Conservation (phyloP, 768 basidiomycete genomes). For the Tylopilus balloui region DNA sequence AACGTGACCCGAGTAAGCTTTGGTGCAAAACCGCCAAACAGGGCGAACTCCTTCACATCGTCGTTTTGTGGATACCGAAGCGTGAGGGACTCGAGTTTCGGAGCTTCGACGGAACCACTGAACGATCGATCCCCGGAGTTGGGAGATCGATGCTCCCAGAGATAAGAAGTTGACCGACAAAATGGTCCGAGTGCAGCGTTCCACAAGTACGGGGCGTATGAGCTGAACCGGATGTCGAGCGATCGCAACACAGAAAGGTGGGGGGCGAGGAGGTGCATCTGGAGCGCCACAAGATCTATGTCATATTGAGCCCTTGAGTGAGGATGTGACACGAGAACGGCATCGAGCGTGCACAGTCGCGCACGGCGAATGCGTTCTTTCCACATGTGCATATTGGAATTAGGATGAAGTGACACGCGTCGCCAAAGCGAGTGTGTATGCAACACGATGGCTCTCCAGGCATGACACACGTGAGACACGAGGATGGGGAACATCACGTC, state of each 20-base stretch:
- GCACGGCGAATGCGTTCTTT: slow-evolving; percentile 57
- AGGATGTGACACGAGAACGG: slow-evolving; percentile 45
- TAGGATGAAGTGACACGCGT: slow-evolving; percentile 46
- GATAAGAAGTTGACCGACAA: slow-evolving; percentile 34
- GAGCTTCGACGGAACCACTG: slow-evolving; percentile 34
- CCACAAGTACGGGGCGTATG: slow-evolving; percentile 63
- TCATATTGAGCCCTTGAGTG: slow-evolving; percentile 19
- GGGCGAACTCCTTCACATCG: slow-evolving; percentile 59
- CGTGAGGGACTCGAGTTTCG: slow-evolving; percentile 48
- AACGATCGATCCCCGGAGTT: slow-evolving; percentile 3
- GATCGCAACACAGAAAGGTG: slow-evolving; percentile 58
- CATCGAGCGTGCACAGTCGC: slow-evolving; percentile 56
- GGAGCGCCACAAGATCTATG: slow-evolving; percentile 49
- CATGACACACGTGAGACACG: slow-evolving; percentile 65
- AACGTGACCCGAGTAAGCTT: slow-evolving; percentile 50
- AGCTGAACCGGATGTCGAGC: slow-evolving; percentile 50
- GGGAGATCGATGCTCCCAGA: slow-evolving; percentile 24
- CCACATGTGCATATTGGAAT: slow-evolving; percentile 51
- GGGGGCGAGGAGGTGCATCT: slow-evolving; percentile 50
- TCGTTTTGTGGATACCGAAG: slow-evolving; percentile 63
- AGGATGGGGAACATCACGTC: slow-evolving; percentile 54
- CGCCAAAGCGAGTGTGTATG: slow-evolving; percentile 64
- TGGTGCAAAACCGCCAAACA: slow-evolving; percentile 62
- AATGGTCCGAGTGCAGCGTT: slow-evolving; percentile 57
- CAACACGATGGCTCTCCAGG: slow-evolving; percentile 59